These are phyloP conservation scores for Botrytis byssoidea DNA, from an alignment of 2,329 filamentous ascomycete species.

Conservation along the genomic window DNA sequence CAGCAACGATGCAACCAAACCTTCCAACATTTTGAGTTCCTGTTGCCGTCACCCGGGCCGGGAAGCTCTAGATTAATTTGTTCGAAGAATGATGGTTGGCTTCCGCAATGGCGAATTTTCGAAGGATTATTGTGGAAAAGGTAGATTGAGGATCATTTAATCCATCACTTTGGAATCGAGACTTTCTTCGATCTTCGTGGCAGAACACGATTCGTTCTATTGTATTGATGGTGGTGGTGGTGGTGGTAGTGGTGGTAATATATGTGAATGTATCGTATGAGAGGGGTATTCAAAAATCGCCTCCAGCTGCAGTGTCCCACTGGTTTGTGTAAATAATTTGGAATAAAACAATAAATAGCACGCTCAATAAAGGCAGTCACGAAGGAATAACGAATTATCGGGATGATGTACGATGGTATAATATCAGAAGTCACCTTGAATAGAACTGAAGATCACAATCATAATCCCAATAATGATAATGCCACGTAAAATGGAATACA, in stretches of 20 bases:
- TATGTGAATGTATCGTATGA: neutral
- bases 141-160: constrained; percentile 20
- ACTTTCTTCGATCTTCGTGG: constrained; percentile 11
- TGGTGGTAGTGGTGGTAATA: neutral
- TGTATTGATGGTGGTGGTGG: neutral
- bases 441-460: neutral
- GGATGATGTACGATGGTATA: neutral
- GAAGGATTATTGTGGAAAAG: neutral
- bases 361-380: neutral
- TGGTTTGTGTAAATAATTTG: neutral
- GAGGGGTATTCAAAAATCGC: constrained; percentile 9
- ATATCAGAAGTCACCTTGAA: neutral
- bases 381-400: neutral
- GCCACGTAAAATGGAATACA: constrained; percentile 8
- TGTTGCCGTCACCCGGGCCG: constrained; percentile 71
- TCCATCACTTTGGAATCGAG: constrained; percentile 24
- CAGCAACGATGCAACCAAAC: constrained; percentile 91
- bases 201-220: constrained; percentile 18
- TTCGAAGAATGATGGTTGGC: constrained; percentile 23
- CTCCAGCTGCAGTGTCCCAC: neutral
- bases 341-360: neutral
- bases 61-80: constrained; percentile 41
- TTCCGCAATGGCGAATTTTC: constrained; percentile 27
- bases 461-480: neutral
- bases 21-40: constrained; percentile 81